A percentile compares a stretch with the other conserved stretches of the same genome.
Evolutionary conservation across 1,284 basidiomycete species (phyloP).

Genomic region (Ustilago hordei): DNA sequence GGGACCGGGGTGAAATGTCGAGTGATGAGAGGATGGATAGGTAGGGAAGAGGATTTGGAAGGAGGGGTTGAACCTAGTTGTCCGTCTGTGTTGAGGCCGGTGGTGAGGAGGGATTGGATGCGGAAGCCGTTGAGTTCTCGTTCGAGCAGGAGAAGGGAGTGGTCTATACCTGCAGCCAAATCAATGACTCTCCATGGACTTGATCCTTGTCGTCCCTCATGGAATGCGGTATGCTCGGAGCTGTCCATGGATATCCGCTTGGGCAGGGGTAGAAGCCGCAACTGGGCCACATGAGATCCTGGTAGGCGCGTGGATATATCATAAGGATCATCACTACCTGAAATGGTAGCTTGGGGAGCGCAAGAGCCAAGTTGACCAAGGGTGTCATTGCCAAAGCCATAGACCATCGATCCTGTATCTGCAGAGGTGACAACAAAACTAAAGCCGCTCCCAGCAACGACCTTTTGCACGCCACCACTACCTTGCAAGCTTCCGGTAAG

Average conservation of each 20-base stretch:
- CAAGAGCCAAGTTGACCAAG: conserved; percentile 37
- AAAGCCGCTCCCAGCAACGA: conserved; percentile 22
- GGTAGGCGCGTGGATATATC: conserved; percentile 9
- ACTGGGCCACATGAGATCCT: conserved; percentile 9
- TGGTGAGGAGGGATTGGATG: conserved; percentile 11
- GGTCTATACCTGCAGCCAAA: conserved; percentile 29
- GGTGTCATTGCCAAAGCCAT: conserved; percentile 37
- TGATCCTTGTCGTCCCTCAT: background rate
- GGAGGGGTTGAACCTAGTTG: conserved; percentile 41
- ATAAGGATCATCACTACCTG: conserved; percentile 18
- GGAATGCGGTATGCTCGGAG: background rate
- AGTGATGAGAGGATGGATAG: conserved; percentile 23
- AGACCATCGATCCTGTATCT: background rate
- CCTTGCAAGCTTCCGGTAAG: conserved; percentile 20
- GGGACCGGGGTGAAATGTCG: conserved; percentile 11
- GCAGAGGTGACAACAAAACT: conserved; percentile 24
- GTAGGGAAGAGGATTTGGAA: background rate
- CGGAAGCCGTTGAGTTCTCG: conserved; percentile 5
- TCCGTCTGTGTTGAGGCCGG: conserved; percentile 58
- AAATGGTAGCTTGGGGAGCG: background rate
- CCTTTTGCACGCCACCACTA: conserved; percentile 2
- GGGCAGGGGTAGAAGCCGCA: conserved; percentile 28
- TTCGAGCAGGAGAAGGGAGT: conserved; percentile 27
- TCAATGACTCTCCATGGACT: conserved; percentile 18
- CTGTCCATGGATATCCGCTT: conserved; percentile 1